A percentile compares a stretch with the other conserved stretches of the same genome.
These are phyloP conservation scores for Albophoma yamanashiensis DNA, from an alignment of 2,329 filamentous ascomycete species.

Conservation along the genomic window DNA sequence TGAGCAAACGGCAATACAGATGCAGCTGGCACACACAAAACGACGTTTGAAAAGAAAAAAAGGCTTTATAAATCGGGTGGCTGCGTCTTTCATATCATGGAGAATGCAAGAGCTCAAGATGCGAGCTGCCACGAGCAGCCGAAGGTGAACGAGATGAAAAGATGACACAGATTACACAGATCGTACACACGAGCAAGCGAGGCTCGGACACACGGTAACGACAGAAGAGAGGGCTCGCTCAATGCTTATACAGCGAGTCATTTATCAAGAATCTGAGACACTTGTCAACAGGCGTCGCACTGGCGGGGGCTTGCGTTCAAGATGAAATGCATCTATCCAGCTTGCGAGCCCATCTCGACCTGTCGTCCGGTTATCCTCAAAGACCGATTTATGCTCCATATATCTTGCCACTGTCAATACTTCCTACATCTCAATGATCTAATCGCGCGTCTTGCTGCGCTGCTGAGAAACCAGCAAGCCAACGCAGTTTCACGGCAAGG, in stretches of 20 bases:
- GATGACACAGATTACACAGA: neutral
- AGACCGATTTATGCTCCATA: neutral
- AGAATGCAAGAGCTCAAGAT: neutral
- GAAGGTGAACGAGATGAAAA: neutral
- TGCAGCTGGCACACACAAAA: neutral
- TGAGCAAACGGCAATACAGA: no score
- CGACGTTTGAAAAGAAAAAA: neutral
- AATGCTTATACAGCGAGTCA: neutral
- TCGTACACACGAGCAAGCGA: neutral
- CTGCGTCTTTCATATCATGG: neutral
- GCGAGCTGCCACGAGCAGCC: neutral
- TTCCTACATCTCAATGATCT: no score
- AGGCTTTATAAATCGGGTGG: neutral
- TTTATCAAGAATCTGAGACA: conserved; percentile 1
- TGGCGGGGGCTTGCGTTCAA: neutral
- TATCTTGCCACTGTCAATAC: neutral
- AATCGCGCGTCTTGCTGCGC: no score
- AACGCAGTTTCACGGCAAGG: neutral
- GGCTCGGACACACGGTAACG: neutral
- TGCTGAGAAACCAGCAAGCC: neutral
- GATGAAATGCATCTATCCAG: neutral
- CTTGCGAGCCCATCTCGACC: neutral
- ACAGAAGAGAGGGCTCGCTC: neutral
- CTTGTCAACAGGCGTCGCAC: neutral
- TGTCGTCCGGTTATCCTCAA: no score